Percentiles rank a stretch among this genome's conserved stretches.
These are phyloP conservation scores for Microsporum audouinii DNA, from an alignment of 2,329 filamentous ascomycete genomes.

Conservation along the genomic window DNA sequence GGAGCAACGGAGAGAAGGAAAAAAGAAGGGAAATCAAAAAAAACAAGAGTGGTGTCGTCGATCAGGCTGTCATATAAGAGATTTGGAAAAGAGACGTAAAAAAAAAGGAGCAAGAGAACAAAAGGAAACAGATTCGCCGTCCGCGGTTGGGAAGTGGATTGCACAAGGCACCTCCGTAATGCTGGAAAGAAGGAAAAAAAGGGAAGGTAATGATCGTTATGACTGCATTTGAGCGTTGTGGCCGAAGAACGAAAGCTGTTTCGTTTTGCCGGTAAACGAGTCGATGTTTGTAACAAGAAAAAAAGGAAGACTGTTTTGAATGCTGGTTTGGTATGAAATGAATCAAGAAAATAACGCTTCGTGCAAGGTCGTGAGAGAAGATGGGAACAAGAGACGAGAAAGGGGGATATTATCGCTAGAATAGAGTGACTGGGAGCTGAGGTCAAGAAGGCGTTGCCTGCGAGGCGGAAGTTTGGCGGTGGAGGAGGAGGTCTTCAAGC, in stretches of 20 bases:
- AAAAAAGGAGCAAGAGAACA: conserved; percentile 10
- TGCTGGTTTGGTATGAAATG: not conserved
- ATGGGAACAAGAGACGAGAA: not conserved
- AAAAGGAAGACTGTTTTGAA: conserved; percentile 4
- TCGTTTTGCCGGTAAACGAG: conserved; percentile 6
- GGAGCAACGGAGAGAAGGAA: conserved; percentile 18
- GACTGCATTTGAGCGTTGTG: conserved; percentile 14
- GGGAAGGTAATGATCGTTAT: conserved; percentile 15
- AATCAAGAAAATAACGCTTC: conserved; percentile 12
- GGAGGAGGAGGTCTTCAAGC: not conserved
- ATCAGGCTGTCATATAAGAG: conserved; percentile 30
- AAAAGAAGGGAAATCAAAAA: conserved; percentile 25
- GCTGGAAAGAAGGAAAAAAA: conserved; percentile 8
- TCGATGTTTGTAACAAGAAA: conserved; percentile 1
- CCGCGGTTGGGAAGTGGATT: conserved; percentile 15
- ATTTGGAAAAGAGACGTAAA: conserved; percentile 5
- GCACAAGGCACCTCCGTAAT: conserved; percentile 3
- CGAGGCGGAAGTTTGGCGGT: not conserved
- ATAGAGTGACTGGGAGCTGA: not conserved
- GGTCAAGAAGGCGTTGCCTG: not conserved
- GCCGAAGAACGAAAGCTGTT: conserved; percentile 3
- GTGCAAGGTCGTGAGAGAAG: conserved; percentile 14
- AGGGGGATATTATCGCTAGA: not conserved
- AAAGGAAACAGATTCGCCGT: conserved; percentile 14
- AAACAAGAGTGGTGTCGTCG: conserved; percentile 26